Conservation (phyloP, 1,284 basidiomycete species). For the Athelia sp. region DNA sequence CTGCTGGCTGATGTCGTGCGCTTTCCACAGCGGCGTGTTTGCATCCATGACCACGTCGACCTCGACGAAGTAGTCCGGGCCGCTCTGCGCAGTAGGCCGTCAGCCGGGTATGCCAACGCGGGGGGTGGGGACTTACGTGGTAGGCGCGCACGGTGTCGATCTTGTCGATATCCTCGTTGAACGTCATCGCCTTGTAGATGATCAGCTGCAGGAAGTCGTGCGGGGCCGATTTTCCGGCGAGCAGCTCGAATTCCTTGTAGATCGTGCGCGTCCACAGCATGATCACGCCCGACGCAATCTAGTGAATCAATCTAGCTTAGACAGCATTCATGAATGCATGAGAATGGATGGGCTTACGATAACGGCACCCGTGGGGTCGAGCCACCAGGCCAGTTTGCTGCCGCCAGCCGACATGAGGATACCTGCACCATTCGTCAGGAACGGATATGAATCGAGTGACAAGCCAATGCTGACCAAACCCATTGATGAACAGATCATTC, state of each 20-base stretch:
- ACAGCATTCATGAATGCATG: no score
- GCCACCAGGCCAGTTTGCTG: constrained; percentile 78
- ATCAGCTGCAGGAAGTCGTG: constrained; percentile 88
- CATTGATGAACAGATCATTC: constrained; percentile 85
- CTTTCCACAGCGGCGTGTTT: constrained; percentile 85
- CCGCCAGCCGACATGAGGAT: constrained; percentile 90
- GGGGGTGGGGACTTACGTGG: constrained; percentile 49
- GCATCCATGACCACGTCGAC: constrained; percentile 93
- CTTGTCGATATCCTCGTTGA: constrained; percentile 79
- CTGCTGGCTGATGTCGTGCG: constrained; percentile 89
- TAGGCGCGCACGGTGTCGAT: constrained; percentile 89
- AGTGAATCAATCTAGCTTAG: constrained; percentile 13
- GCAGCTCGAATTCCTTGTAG: constrained; percentile 77
- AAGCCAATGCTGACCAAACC: constrained; percentile 52
- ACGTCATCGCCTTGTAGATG: constrained; percentile 91
- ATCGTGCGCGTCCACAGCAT: constrained; percentile 77
- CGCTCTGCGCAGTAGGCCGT: constrained; percentile 16
- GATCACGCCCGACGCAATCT: constrained; percentile 81
- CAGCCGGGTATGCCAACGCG: constrained; percentile 3
- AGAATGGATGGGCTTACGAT: constrained; percentile 42
- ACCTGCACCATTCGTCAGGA: constrained; percentile 43
- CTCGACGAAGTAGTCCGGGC: constrained; percentile 82
- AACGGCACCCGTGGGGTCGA: constrained; percentile 81
- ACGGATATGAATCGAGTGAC: constrained; percentile 5
- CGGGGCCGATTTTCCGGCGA: constrained; percentile 90